phyloP scores from a whole-genome alignment of 495 filamentous ascomycete species.

The Venustampulla echinocandica region DNA sequence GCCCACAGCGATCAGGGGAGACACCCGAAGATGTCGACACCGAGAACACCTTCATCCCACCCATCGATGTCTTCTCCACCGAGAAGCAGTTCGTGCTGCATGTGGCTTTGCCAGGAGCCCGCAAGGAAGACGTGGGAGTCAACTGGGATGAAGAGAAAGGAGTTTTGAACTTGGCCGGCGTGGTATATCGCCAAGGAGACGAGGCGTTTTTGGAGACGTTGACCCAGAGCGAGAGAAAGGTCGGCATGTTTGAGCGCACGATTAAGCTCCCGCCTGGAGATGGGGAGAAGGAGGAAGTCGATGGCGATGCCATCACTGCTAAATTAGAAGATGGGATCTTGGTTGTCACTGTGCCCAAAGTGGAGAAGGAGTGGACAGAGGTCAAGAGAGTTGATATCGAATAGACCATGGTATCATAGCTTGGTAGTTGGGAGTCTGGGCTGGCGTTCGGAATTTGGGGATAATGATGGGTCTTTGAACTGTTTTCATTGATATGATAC shows the following conservation, averaged over 20 bases:
- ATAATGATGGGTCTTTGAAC: not conserved
- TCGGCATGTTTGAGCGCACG: conserved; percentile 66
- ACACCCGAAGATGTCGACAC: conserved; percentile 26
- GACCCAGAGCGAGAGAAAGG: conserved; percentile 54
- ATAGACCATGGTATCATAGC: no score
- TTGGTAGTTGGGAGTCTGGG: no score
- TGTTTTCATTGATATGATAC: not conserved
- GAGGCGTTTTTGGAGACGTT: conserved; percentile 63
- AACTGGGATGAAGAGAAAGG: conserved; percentile 63
- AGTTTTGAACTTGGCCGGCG: conserved; percentile 56
- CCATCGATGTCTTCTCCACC: conserved; percentile 66
- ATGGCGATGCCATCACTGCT: conserved; percentile 57
- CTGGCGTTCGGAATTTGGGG: no score
- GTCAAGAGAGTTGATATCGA: conserved; percentile 53
- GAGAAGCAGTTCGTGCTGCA: conserved; percentile 55
- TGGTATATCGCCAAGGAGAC: conserved; percentile 60
- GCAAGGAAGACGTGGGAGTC: conserved; percentile 68
- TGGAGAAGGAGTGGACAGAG: conserved; percentile 50
- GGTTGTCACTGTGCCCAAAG: conserved; percentile 59
- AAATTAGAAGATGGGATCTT: conserved; percentile 55
- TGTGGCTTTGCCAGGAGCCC: conserved; percentile 64
- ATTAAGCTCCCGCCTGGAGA: conserved; percentile 46
- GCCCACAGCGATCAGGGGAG: conserved; percentile 17
- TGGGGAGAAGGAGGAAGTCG: conserved; percentile 48
- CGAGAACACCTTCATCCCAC: conserved; percentile 50